Evolutionary conservation across 257 asterid genomes (phyloP).

Genomic region (Ocimum tenuiflorum): DNA sequence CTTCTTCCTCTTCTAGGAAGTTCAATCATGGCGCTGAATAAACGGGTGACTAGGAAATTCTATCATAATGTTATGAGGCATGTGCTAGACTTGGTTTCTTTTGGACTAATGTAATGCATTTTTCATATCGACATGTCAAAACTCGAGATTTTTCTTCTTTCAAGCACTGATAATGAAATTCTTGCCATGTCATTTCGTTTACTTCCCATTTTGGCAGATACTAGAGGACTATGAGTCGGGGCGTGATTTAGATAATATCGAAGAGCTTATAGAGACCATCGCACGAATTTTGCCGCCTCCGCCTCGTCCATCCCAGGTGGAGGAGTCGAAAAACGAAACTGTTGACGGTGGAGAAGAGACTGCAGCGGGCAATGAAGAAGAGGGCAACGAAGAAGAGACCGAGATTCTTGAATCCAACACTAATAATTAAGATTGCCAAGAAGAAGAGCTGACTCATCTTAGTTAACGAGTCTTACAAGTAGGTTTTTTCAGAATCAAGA

Average conservation of each 20-base stretch:
- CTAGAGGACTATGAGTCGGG: conserved; percentile 40
- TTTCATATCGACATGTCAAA: no score
- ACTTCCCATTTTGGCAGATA: conserved; percentile 35
- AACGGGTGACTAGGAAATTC: neutral
- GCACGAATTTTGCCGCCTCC: conserved; percentile 52
- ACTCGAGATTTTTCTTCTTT: neutral
- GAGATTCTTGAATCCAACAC: no score
- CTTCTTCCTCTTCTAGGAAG: neutral
- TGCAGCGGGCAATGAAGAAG: no score
- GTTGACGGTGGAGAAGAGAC: conserved; percentile 19
- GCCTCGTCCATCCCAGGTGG: conserved; percentile 34
- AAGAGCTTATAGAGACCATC: conserved; percentile 35
- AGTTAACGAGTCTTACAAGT: no score
- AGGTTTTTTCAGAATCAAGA: no score
- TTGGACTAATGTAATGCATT: no score
- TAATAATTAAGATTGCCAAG: no score
- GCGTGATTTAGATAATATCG: conserved; percentile 39
- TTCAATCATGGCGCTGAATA: neutral
- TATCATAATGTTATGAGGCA: neutral
- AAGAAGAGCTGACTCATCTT: no score
- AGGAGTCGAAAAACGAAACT: conserved; percentile 17
- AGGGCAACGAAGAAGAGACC: no score
- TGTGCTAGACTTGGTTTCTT: neutral
- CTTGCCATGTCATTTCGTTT: no score
- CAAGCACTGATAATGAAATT: neutral